phyloP scores from a whole-genome alignment of 2,329 filamentous ascomycete genomes.

The Tolypocladium album region DNA sequence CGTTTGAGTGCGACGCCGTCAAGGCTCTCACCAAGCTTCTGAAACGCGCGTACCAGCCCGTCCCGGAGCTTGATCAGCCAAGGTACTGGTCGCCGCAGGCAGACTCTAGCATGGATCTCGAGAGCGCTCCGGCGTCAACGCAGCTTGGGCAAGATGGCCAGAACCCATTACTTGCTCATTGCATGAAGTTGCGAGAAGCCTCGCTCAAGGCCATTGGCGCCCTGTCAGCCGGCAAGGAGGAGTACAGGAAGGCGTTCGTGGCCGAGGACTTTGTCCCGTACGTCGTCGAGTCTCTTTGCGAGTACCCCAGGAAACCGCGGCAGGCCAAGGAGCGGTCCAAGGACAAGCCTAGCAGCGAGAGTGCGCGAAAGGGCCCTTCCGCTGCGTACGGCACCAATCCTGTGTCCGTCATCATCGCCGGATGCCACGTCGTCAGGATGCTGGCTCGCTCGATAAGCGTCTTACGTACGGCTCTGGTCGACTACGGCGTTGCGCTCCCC shows the following conservation, averaged over 20 bases:
- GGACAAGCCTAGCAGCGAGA: slow-evolving; percentile 23
- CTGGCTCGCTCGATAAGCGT: slow-evolving; percentile 77
- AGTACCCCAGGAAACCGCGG: slow-evolving; percentile 42
- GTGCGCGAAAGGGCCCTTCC: slow-evolving; percentile 15
- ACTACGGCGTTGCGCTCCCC: slow-evolving; percentile 70
- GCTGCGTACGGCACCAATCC: slow-evolving; percentile 62
- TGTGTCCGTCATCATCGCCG: slow-evolving; percentile 67
- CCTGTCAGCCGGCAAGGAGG: slow-evolving; percentile 69
- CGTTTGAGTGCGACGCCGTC: slow-evolving; percentile 52
- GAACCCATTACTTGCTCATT: slow-evolving; percentile 51
- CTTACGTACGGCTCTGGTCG: slow-evolving; percentile 75
- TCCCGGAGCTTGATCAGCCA: slow-evolving; percentile 18
- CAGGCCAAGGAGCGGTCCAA: slow-evolving; percentile 29
- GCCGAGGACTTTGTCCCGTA: slow-evolving; percentile 71
- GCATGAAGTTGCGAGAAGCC: slow-evolving; percentile 65
- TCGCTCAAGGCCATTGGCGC: slow-evolving; percentile 73
- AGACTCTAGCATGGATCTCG: slow-evolving; percentile 21
- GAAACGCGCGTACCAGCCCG: slow-evolving; percentile 38
- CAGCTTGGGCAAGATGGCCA: slow-evolving; percentile 52
- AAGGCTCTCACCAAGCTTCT: slow-evolving; percentile 36
- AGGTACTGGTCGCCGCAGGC: slow-evolving; percentile 29
- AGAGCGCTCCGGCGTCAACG: slow-evolving; percentile 23
- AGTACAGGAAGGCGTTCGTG: slow-evolving; percentile 72
- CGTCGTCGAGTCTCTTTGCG: slow-evolving; percentile 67
- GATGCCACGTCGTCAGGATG: slow-evolving; percentile 71